Evolutionary conservation across 371 early-diverging fungal genomes (phyloP).

Genomic region (Mortierella sp.): DNA sequence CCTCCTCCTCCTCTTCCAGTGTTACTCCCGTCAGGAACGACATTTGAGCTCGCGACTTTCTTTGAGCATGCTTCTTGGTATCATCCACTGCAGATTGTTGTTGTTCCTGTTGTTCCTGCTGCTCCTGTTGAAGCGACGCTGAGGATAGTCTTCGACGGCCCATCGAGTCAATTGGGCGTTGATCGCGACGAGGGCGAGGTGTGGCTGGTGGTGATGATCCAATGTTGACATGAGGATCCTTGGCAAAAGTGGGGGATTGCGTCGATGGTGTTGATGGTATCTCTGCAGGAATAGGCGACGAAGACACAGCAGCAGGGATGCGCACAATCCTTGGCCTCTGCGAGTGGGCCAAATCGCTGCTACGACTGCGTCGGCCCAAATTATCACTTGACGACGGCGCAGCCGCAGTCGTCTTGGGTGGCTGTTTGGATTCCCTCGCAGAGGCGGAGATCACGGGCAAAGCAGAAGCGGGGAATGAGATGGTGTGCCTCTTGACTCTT

Average conservation of each 20-base stretch:
- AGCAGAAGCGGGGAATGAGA: slow-evolving; percentile 16
- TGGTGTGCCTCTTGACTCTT: slow-evolving; percentile 32
- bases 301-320: background rate
- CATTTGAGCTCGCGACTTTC: slow-evolving; percentile 24
- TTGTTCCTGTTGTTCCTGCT: slow-evolving; percentile 7
- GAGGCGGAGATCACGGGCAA: background rate
- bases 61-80: background rate
- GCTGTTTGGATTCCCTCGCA: background rate
- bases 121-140: background rate
- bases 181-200: background rate
- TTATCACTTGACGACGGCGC: background rate
- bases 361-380: background rate
- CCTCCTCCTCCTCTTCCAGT: slow-evolving; percentile 13
- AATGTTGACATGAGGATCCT: background rate
- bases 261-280: slow-evolving; percentile 28
- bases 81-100: background rate
- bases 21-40: slow-evolving; percentile 33
- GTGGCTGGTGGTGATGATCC: slow-evolving; percentile 9
- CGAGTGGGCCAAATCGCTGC: too few relatives aligned
- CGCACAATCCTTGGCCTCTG: background rate
- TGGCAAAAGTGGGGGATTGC: slow-evolving; percentile 7
- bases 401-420: background rate
- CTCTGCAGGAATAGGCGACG: slow-evolving; percentile 7
- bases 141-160: too few relatives aligned
- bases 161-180: background rate